Evolutionary conservation across 805 yeast species (phyloP), one percentile per base, ranked within the genome.

Genomic region (Zygotorulaspora danielsina): DNA sequence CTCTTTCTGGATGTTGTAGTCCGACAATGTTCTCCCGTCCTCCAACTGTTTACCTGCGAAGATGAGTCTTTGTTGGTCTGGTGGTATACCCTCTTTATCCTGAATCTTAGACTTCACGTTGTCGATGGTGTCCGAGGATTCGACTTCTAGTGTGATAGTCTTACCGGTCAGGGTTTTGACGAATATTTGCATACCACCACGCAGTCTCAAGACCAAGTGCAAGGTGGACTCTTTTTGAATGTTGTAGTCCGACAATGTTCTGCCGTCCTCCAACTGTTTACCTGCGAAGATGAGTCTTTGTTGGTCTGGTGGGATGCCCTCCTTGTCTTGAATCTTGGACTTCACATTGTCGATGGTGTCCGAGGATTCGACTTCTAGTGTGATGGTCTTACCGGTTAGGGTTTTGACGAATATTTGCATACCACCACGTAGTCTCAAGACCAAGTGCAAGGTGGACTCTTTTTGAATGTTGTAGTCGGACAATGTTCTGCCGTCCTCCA

Each of bases 381-480:
- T 86, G 73, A 88, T 88, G 66, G 96, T 80, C 82, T 88, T 87
- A 72, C 96, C 96, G 56, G 96, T 87, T 67, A 89, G 78, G 69
- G 96, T 88, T 77, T 88, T 89, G 68, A 89, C 96, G 75, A 88
- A 89, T 71, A 88, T 87, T 75, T 82, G 88, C 88, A 81, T 81
- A 53, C 61, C 88, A 75, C 93, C 90, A 74, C 90, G 81, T 63
- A 84, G 75, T 74, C 90, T 81, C 45, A 83, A 69, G 13, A 83
- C 90, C 71, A 83, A 72, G 66, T 84, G 90, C 20, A 82, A 67
- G 37, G 93, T 78, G 43, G 94, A 84, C 72, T 84, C 95, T 75
- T 84, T 84, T 72, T 84, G 95, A 65, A 84, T 84, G 81, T 84
- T 84, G 82, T 84, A 85, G 70, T 85, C 95, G 41, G 93, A 82